Evolutionary conservation across 192 early-diverging fungal species (phyloP).

Genomic region (Nowakowskiella sp.): DNA sequence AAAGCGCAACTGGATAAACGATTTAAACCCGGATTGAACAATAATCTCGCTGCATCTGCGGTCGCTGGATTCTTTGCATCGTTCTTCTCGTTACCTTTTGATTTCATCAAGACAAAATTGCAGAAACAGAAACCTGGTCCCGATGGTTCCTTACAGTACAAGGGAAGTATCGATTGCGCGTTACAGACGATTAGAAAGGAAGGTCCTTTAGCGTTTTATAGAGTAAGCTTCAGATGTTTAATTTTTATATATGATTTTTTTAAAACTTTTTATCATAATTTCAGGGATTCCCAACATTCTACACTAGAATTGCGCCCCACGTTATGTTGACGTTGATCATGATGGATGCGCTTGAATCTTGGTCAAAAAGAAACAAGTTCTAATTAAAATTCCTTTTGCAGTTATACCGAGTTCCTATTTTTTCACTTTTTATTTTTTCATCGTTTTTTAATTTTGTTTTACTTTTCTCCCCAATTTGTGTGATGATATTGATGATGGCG

Average conservation of each 20-base stretch:
- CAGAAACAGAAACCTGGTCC: slow-evolving; percentile 43
- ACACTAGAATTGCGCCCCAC: slow-evolving; percentile 48
- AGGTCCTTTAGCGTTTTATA: slow-evolving; percentile 42
- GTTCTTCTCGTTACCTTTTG: slow-evolving; percentile 44
- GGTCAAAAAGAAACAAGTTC: too few species aligned
- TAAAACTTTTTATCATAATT: slow-evolving; percentile 6
- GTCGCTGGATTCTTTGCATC: slow-evolving; percentile 52
- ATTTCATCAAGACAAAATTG: slow-evolving; percentile 48
- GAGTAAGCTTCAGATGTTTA: slow-evolving; percentile 6
- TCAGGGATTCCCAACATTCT: slow-evolving; percentile 45
- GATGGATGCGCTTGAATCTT: too few species aligned
- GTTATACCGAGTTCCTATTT: too few species aligned
- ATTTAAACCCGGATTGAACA: slow-evolving; percentile 18
- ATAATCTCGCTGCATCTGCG: slow-evolving; percentile 35
- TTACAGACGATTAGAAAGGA: slow-evolving; percentile 35
- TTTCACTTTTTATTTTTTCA: too few species aligned
- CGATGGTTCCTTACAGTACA: slow-evolving; percentile 32
- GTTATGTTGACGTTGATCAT: slow-evolving; percentile 43
- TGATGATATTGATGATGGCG: too few species aligned
- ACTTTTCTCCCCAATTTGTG: too few species aligned
- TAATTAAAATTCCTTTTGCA: too few species aligned
- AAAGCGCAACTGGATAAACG: slow-evolving; percentile 29
- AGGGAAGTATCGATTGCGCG: slow-evolving; percentile 41
- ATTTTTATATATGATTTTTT: slow-evolving; percentile 3
- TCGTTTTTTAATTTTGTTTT: too few species aligned